Evolutionary conservation across 306 rosid species (phyloP), one percentile per base, ranked within the genome.

Genomic region (Castanopsis chinensis): DNA sequence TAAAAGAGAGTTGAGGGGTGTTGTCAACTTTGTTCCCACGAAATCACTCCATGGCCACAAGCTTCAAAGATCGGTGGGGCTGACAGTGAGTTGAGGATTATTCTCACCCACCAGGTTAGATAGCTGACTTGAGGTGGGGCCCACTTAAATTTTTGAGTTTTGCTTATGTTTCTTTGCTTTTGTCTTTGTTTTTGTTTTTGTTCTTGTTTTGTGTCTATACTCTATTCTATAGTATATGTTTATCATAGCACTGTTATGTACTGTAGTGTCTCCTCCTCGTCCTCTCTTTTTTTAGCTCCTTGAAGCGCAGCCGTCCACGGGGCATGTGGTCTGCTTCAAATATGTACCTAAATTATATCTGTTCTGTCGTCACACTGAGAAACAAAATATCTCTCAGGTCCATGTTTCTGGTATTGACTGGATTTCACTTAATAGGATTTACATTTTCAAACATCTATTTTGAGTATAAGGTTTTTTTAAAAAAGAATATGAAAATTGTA

Each of bases 21-120:
- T 81, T 76, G 90, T 90, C 88, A 82, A 80, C 80, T 78, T 23
- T 71, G 86, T 72, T 76, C 41, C 79, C 21, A 53, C 58, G 76
- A 72, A 52, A 55, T 80, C 73, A 69, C 80, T 68, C 74, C 28
- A 71, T 81, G 73, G 88, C 98, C 98, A 94, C 98, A 89, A 86
- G 60, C 85, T 89, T 79, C 74, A 76, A 87, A 85, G 82, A 76
- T 41, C 69, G 56, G 75, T 86, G 89, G 85, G 86, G 79, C 74
- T 77, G 86, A 90, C 87, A 81, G 53, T 21, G 81, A 77, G 81
- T 45, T 76, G n/a, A 1, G 6, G 68, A 61, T 75, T 55, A 82
- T 80, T 90, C 83, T 90, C 86, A 80, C 41, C 96, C 96, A 92
- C 90, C 83, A 78, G 79, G 67, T 88, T 7, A 72, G 75, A 77